Evolutionary conservation across 345 rosid genomes (phyloP).

Genomic region (Bretschneidera sinensis): DNA sequence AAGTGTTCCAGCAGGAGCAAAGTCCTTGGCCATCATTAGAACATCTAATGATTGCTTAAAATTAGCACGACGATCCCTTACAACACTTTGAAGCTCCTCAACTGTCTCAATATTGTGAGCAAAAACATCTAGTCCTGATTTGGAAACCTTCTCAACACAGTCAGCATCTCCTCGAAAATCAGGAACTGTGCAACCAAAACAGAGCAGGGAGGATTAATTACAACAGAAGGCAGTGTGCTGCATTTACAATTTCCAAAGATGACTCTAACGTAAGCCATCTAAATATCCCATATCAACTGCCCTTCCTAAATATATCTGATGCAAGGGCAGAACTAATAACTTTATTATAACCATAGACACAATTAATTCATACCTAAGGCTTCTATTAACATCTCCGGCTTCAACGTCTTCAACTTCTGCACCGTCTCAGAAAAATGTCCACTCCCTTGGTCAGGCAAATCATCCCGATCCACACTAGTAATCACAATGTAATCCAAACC

Average conservation of each 20-base stretch:
- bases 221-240: not conserved
- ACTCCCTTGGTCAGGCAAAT: constrained; percentile 84
- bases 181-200: constrained; percentile 56
- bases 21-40: constrained; percentile 75
- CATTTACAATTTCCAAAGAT: not conserved
- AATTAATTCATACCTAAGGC: constrained; percentile 61
- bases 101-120: constrained; percentile 99
- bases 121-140: constrained; percentile 80
- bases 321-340: too few relatives aligned
- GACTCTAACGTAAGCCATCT: not conserved
- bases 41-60: constrained; percentile 92
- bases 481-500: constrained; percentile 90
- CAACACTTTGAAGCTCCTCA: constrained; percentile 84
- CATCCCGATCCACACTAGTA: constrained; percentile 92
- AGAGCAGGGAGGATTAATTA: constrained; percentile 2
- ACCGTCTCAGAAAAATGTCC: constrained; percentile 79
- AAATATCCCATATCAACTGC: not conserved
- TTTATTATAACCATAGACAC: not conserved
- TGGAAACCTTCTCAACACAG: constrained; percentile 85
- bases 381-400: constrained; percentile 86
- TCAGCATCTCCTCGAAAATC: constrained; percentile 81
- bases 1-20: constrained; percentile 74
- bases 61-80: constrained; percentile 93
- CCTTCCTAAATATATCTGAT: too few relatives aligned
- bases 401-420: constrained; percentile 67